These are phyloP conservation scores for Penicillium nucicola DNA, from an alignment of 495 filamentous ascomycete genomes.

Conservation along the genomic window DNA sequence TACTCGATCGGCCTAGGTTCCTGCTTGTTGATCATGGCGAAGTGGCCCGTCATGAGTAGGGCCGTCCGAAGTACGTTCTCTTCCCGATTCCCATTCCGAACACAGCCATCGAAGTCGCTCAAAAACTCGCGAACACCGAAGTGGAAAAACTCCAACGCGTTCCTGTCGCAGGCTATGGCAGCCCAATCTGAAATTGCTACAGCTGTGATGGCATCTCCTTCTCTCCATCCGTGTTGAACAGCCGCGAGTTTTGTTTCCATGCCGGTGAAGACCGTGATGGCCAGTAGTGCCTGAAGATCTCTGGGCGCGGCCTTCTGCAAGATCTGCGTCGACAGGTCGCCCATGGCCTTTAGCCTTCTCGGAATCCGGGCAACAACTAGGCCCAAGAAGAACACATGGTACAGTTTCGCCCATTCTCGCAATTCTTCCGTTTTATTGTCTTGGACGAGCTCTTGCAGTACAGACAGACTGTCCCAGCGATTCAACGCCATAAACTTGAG, in stretches of 20 bases:
- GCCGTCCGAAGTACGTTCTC: constrained; percentile 23
- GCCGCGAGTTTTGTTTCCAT: constrained; percentile 19
- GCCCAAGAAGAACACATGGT: constrained; percentile 13
- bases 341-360: constrained; percentile 18
- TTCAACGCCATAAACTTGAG: constrained; percentile 20
- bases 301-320: constrained; percentile 19
- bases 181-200: constrained; percentile 19
- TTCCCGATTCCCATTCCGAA: constrained; percentile 20
- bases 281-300: constrained; percentile 26
- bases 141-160: constrained; percentile 24
- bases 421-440: constrained; percentile 24
- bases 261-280: constrained; percentile 19
- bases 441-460: constrained; percentile 29
- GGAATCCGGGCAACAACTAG: constrained; percentile 19
- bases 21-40: constrained; percentile 31
- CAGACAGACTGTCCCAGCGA: constrained; percentile 26
- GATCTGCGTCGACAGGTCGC: constrained; percentile 18
- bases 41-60: constrained; percentile 23
- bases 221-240: constrained; percentile 24
- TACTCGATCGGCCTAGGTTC: constrained; percentile 25
- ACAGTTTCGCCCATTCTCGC: constrained; percentile 25
- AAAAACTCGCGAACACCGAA: constrained; percentile 25
- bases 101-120: constrained; percentile 25
- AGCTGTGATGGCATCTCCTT: constrained; percentile 24
- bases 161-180: constrained; percentile 22